Conservation (phyloP, 345 rosid species). For the Pistacia integerrima region DNA sequence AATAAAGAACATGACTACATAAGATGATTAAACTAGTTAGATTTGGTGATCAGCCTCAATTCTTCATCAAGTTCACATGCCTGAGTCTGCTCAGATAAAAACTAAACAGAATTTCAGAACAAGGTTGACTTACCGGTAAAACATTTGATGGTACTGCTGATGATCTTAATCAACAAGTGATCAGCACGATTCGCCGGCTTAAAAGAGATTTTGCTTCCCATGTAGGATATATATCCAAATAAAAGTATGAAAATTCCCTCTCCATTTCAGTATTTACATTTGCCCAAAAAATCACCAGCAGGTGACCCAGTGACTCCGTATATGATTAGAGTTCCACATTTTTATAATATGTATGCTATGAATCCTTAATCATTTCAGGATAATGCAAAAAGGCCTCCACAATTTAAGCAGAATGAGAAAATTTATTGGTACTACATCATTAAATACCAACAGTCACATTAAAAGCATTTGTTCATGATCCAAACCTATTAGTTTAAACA, state of each 20-base stretch:
- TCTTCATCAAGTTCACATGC: neutral
- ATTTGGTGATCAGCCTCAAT: neutral
- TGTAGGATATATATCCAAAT: neutral
- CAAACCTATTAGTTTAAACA: constrained; percentile 1
- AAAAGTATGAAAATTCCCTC: neutral
- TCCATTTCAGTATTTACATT: neutral
- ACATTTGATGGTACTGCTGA: no score
- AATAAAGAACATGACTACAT: neutral
- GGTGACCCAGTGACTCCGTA: neutral
- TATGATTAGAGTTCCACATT: neutral
- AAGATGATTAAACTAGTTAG: neutral
- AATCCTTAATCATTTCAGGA: neutral
- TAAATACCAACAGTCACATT: neutral
- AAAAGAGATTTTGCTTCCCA: neutral
- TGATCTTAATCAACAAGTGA: neutral
- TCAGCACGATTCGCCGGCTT: neutral
- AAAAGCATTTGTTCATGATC: neutral
- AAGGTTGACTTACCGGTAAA: neutral
- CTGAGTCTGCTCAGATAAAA: neutral
- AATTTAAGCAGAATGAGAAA: neutral
- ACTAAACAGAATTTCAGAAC: neutral
- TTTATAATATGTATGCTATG: neutral
- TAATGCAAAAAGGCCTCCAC: neutral
- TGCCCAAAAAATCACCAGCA: neutral
- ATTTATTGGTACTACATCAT: neutral